Base-by-base conservation (phyloP, 2,329 filamentous ascomycete genomes). In the Davidsoniella virescens region DNA sequence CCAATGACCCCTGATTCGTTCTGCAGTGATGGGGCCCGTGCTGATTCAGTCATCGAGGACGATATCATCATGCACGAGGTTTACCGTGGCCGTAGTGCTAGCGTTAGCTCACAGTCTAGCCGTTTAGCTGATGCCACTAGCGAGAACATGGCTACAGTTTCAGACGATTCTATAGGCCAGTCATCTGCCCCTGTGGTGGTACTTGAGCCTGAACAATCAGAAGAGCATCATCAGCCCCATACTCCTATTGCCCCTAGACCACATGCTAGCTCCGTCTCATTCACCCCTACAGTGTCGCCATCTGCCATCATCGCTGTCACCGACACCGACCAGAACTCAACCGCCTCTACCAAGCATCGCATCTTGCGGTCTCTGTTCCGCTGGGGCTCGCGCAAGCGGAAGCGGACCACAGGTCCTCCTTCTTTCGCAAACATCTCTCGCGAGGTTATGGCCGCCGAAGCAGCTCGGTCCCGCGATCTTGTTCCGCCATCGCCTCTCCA, bases 401-500 rank as follows among this genome's bases (percentile, higher is more conserved):
- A 50, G 57, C 60, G 16, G 56, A 12, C 12, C 10, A 2, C 29
- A 9, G 29, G 29, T 12, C 57, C 33, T 56, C 60, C 4, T 12
- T 44, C 47, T 2, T 53, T 53, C 20, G 42, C 43, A 4, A 53
- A 53, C 62, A 48, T 63, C 61, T 16, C 59, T 63, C 39, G 63
- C 63, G 20, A 62, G 56, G 52, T 55, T 64, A 10, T 64, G 67
- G 52, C 61, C 60, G 26, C 61, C 63, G 14, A 64, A 64, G 37
- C 50, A 55, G 12, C 49, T 55, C 39, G 55, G 53, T 29, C 59
- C 20, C 66, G 71, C 73, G 54, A 71, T 68, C 55, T 68, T 78
- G 52, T 64, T 48, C 37, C 46, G 39, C 37, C 45, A 41, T 41
- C 49, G 12, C 46, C 54, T 6, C 54, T 56, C 42, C 57, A 44